These are phyloP conservation scores for Colletotrichum cuscutae DNA, from an alignment of 2,329 filamentous ascomycete genomes.

Conservation along the genomic window DNA sequence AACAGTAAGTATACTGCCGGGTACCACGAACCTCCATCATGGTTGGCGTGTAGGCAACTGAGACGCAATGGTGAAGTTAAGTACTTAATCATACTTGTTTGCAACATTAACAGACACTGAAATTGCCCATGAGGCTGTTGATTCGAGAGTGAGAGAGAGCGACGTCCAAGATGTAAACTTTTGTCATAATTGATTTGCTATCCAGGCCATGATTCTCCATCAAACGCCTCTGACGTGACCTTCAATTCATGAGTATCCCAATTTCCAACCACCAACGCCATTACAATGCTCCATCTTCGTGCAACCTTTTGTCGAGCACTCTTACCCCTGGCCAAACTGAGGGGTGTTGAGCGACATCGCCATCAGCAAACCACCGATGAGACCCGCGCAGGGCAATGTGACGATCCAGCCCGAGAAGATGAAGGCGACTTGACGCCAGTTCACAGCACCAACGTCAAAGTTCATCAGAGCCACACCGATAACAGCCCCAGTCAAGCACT, in stretches of 20 bases:
- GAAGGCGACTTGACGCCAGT: conserved; percentile 41
- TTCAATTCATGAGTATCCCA: not conserved
- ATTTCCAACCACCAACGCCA: not conserved
- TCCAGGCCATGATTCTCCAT: not conserved
- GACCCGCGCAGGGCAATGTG: conserved; percentile 39
- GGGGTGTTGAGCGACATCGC: conserved; percentile 41
- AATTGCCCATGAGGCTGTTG: too few species aligned
- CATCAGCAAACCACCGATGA: conserved; percentile 39
- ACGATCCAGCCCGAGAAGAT: conserved; percentile 42
- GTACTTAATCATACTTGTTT: too few species aligned
- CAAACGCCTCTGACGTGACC: not conserved
- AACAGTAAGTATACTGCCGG: too few species aligned
- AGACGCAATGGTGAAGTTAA: too few species aligned
- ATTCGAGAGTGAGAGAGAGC: not conserved
- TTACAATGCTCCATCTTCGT: not conserved
- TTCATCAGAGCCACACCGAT: conserved; percentile 41
- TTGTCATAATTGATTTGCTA: not conserved
- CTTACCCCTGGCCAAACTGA: conserved; percentile 31
- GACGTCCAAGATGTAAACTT: not conserved
- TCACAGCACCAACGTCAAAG: conserved; percentile 38
- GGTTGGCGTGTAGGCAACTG: too few species aligned
- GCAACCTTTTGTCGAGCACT: not conserved
- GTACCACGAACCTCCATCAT: too few species aligned
- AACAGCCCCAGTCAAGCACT: conserved; percentile 41
- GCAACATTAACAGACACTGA: too few species aligned